Percentiles rank a stretch among this genome's conserved stretches.
Conservation (phyloP, 2,329 filamentous ascomycete genomes). For the Talaromyces amestolkiae region DNA sequence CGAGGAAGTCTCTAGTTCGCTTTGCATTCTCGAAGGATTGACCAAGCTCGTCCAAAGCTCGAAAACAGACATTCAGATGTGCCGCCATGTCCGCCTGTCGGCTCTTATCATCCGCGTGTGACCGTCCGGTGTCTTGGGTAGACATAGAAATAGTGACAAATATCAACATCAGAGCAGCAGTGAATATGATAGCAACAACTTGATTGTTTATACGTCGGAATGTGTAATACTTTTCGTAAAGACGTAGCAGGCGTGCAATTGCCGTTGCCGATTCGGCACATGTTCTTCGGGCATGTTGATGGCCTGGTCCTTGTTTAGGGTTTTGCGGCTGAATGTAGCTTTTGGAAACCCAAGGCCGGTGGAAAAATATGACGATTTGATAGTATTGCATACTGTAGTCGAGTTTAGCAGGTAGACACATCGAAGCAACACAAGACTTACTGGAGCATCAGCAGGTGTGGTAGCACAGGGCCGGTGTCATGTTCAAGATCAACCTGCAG, state of each 20-base stretch:
- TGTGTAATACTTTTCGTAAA: constrained; percentile 44
- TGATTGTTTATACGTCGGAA: constrained; percentile 47
- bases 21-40: constrained; percentile 43
- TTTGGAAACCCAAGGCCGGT: constrained; percentile 46
- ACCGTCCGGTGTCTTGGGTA: constrained; percentile 25
- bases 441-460: constrained; percentile 45
- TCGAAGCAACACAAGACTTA: constrained; percentile 22
- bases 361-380: constrained; percentile 45
- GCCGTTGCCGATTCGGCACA: constrained; percentile 44
- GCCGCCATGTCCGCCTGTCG: constrained; percentile 29
- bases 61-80: constrained; percentile 43
- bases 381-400: constrained; percentile 43
- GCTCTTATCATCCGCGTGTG: constrained; percentile 20
- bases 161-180: constrained; percentile 42
- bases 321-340: constrained; percentile 42
- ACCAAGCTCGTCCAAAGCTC: constrained; percentile 42
- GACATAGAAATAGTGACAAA: constrained; percentile 39
- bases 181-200: constrained; percentile 46
- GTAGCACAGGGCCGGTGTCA: constrained; percentile 34
- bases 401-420: constrained; percentile 1
- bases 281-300: constrained; percentile 44
- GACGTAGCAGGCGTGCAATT: constrained; percentile 41
- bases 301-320: constrained; percentile 44
- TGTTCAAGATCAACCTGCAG: constrained; percentile 38
- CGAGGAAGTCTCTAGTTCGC: constrained; percentile 39